Evolutionary conservation across 768 basidiomycete genomes (phyloP), one percentile per base, ranked within the genome.

Genomic region (Serendipita sp.): DNA sequence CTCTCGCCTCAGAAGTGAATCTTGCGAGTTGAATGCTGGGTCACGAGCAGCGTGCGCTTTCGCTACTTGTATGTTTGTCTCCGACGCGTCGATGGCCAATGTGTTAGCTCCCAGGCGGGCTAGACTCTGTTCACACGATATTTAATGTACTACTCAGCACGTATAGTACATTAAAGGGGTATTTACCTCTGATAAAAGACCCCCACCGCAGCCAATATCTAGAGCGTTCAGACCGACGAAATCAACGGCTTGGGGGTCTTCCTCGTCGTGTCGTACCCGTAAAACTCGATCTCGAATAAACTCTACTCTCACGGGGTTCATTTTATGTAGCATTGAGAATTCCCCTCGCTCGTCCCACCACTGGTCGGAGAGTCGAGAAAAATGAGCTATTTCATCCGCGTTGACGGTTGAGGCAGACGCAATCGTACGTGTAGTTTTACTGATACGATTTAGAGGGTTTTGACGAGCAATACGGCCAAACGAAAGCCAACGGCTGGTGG

Each of bases 271-370:
- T n/a, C 76, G 75, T 15, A 79, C 75, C 69, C 89, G 86, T 53
- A 80, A 73, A 44, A 92, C 68, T 72, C 92, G 92, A 68, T 89
- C 81, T 45, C 83, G 80, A 35, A 99, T 80, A 73, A 92, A 96
- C 64, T 83, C 82, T 70, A 93, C 80, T 46, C 96, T 79, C 10
- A 86, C 80, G 1, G 93, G 92, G 75, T 99, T 99, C 95, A 99
- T 97, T 70, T 83, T 83, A 72, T 98, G 96, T 38, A 99, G 76
- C 44, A 92, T 76, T 2, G 77, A 79, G 72, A 95, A 94, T 73
- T 97, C 94, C 69, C 95, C 94, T 18, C 79, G 81, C 71, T 95
- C 91, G 74, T 94, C 85, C 93, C 94, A 97, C 94, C 94, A 97
- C 70, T 85, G 79, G n/a, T 87, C 84, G 1, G 92, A 90, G 3